phyloP scores from a whole-genome alignment of 2,329 filamentous ascomycete species.

The Metarhizium anisopliae region DNA sequence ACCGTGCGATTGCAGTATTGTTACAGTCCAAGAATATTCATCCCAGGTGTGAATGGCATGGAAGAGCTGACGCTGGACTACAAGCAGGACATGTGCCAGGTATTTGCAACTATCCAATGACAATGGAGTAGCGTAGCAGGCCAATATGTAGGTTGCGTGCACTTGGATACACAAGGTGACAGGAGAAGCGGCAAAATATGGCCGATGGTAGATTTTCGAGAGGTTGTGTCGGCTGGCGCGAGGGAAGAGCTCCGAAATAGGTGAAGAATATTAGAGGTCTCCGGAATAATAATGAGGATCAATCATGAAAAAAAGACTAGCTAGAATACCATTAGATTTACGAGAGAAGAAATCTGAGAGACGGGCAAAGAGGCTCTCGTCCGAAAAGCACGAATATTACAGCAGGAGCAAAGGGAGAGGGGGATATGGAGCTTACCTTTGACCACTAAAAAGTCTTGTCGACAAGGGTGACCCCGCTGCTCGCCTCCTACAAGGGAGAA shows the following conservation, averaged over 20 bases:
- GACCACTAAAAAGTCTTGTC: slow-evolving; percentile 4
- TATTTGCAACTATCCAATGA: slow-evolving; percentile 1
- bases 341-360: slow-evolving; percentile 2
- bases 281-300: background rate
- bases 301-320: slow-evolving; percentile 1
- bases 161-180: background rate
- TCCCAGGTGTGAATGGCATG: slow-evolving; percentile 3
- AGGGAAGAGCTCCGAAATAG: background rate
- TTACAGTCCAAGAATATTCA: slow-evolving; percentile 10
- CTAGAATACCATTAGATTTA: slow-evolving; percentile 2
- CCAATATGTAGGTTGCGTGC: background rate
- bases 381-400: background rate
- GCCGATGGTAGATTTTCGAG: background rate
- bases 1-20: slow-evolving; percentile 14
- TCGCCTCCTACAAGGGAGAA: slow-evolving; percentile 3
- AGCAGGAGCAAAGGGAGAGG: slow-evolving; percentile 3
- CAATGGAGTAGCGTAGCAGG: background rate
- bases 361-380: slow-evolving; percentile 4
- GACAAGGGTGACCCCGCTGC: slow-evolving; percentile 5
- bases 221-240: background rate
- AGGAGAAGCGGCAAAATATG: background rate
- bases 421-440: slow-evolving; percentile 4
- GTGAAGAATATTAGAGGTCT: background rate
- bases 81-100: background rate
- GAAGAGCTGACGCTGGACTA: slow-evolving; percentile 1